A percentile compares a stretch with the other conserved stretches of the same genome.
Conservation (phyloP, 1,284 basidiomycete species). For the Puccinia horiana region DNA sequence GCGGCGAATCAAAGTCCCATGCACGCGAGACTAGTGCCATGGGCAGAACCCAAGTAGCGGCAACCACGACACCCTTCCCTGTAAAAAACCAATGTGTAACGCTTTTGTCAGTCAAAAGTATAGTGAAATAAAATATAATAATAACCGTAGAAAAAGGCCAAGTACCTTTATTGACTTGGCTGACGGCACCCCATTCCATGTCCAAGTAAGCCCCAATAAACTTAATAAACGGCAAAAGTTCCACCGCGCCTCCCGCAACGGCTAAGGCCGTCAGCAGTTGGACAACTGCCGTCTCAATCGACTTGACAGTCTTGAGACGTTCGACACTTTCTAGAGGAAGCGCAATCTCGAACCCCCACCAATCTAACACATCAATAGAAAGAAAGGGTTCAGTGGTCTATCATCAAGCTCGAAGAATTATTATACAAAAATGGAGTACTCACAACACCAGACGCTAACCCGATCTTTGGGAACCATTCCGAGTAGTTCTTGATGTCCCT, state of each 20-base stretch:
- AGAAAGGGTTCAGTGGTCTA: background rate
- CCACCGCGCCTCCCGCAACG: slow-evolving; percentile 52
- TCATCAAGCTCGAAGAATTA: background rate
- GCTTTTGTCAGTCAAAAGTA: background rate
- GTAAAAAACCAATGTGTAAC: background rate
- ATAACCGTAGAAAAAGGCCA: background rate
- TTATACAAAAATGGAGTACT: background rate
- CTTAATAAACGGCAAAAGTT: slow-evolving; percentile 53
- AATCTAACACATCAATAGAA: slow-evolving; percentile 29
- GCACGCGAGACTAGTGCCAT: slow-evolving; percentile 45
- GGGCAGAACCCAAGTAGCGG: slow-evolving; percentile 55
- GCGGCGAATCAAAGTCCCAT: slow-evolving; percentile 35
- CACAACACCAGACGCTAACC: slow-evolving; percentile 38
- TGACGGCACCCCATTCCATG: slow-evolving; percentile 54
- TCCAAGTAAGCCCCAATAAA: slow-evolving; percentile 54
- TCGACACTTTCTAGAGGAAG: slow-evolving; percentile 52
- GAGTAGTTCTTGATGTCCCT: slow-evolving; percentile 25
- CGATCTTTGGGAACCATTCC: slow-evolving; percentile 39
- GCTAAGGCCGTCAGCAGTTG: slow-evolving; percentile 53
- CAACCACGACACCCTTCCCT: slow-evolving; percentile 54
- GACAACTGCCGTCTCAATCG: slow-evolving; percentile 51
- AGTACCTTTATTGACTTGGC: slow-evolving; percentile 51
- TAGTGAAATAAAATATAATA: background rate
- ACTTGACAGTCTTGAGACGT: slow-evolving; percentile 48
- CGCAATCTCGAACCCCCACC: slow-evolving; percentile 55